Evolutionary conservation across 306 rosid genomes (phyloP).

Genomic region (Gleditsia sinensis): DNA sequence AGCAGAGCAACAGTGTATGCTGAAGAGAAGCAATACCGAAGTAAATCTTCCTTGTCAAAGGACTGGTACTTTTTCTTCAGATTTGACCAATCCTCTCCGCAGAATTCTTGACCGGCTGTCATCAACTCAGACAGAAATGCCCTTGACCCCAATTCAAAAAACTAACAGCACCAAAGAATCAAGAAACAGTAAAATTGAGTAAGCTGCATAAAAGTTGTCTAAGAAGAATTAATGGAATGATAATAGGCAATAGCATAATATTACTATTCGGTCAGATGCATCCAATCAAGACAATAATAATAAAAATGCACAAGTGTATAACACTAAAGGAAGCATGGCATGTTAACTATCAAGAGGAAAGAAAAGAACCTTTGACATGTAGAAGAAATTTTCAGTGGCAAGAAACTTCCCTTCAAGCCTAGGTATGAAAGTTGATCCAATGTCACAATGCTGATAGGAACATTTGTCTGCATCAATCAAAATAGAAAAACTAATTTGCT

Average conservation of each 20-base stretch:
- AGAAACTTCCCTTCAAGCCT: constrained; percentile 84
- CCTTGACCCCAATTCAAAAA: constrained; percentile 70
- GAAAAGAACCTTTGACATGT: constrained; percentile 78
- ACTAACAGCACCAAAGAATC: constrained; percentile 46
- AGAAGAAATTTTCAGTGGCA: constrained; percentile 96
- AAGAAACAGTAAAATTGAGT: constrained; percentile 28
- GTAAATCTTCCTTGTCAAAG: constrained; percentile 72
- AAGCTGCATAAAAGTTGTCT: not conserved
- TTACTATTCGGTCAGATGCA: constrained; percentile 21
- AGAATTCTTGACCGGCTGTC: constrained; percentile 81
- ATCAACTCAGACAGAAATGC: constrained; percentile 76
- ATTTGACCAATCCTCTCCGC: constrained; percentile 81
- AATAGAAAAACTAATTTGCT: constrained; percentile 1
- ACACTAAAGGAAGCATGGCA: constrained; percentile 13
- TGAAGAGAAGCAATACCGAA: constrained; percentile 91
- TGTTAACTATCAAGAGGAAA: constrained; percentile 28
- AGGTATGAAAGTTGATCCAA: constrained; percentile 87
- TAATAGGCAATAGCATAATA: not conserved
- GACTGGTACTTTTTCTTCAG: constrained; percentile 56
- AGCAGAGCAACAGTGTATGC: constrained; percentile 91
- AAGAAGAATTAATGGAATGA: constrained; percentile 4
- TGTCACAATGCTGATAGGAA: constrained; percentile 57
- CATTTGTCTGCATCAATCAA: constrained; percentile 63
- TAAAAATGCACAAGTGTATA: constrained; percentile 18
- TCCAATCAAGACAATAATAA: constrained; percentile 19